These are phyloP conservation scores for Pseudozyma hubeiensis DNA, from an alignment of 1,284 basidiomycete genomes.

Conservation along the genomic window DNA sequence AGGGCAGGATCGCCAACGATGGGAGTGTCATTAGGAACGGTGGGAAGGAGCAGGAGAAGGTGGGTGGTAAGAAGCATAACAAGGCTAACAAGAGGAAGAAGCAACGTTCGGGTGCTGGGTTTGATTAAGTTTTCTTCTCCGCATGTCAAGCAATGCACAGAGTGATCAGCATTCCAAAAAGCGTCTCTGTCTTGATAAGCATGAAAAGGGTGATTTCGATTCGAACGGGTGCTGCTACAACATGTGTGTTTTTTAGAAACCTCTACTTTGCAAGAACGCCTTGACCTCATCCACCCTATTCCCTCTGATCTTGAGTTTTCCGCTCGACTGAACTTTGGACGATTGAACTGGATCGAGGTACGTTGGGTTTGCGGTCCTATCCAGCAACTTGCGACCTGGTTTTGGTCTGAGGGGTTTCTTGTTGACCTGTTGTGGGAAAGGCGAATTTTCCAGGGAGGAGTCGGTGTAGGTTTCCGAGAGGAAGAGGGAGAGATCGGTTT, in stretches of 20 bases:
- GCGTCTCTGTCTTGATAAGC: too few relatives aligned
- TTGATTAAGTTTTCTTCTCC: slow-evolving; percentile 22
- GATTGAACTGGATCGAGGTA: slow-evolving; percentile 25
- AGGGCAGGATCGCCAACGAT: slow-evolving; percentile 53
- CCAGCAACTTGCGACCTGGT: slow-evolving; percentile 17
- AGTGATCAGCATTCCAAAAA: too few relatives aligned
- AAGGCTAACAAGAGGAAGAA: slow-evolving; percentile 78
- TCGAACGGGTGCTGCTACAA: not conserved
- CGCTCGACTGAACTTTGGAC: slow-evolving; percentile 16
- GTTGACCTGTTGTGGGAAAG: slow-evolving; percentile 12
- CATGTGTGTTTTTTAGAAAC: slow-evolving; percentile 25
- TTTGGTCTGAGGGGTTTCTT: slow-evolving; percentile 24
- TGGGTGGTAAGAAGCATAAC: slow-evolving; percentile 83
- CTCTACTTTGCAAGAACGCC: slow-evolving; percentile 41
- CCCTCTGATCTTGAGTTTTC: slow-evolving; percentile 45
- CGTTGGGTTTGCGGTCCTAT: slow-evolving; percentile 18
- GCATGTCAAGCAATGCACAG: not conserved
- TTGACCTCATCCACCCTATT: slow-evolving; percentile 40
- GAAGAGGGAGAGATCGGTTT: slow-evolving; percentile 29
- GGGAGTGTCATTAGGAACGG: slow-evolving; percentile 68
- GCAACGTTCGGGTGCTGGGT: slow-evolving; percentile 60
- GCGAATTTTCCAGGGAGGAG: slow-evolving; percentile 1
- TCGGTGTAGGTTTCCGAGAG: slow-evolving; percentile 26
- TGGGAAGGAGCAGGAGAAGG: slow-evolving; percentile 69
- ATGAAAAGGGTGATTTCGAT: too few relatives aligned